Evolutionary conservation across 2,329 filamentous ascomycete genomes (phyloP).

Genomic region (Ceratocystis albifundus): DNA sequence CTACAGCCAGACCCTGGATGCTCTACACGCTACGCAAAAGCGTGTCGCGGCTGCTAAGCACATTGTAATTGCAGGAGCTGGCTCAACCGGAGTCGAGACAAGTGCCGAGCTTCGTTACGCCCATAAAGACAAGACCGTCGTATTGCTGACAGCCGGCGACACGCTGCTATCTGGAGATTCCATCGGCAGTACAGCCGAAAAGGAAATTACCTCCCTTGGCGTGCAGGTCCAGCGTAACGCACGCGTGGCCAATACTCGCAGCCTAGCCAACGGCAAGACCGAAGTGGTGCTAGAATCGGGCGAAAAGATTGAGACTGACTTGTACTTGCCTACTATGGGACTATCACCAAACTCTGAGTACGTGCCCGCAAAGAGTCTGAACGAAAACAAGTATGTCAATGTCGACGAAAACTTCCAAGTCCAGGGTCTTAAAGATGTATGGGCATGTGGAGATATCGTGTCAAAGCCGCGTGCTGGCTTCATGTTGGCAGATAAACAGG

Average conservation of each 20-base stretch:
- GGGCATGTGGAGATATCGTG: slow-evolving; percentile 45
- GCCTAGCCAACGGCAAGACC: slow-evolving; percentile 36
- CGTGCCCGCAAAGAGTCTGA: slow-evolving; percentile 37
- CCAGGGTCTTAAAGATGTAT: slow-evolving; percentile 36
- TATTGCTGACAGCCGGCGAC: slow-evolving; percentile 36
- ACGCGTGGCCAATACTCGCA: slow-evolving; percentile 32
- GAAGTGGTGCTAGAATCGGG: slow-evolving; percentile 39
- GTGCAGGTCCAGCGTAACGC: slow-evolving; percentile 38
- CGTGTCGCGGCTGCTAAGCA: slow-evolving; percentile 37
- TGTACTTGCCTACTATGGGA: slow-evolving; percentile 48
- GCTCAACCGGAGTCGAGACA: slow-evolving; percentile 45
- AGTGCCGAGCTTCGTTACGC: slow-evolving; percentile 44
- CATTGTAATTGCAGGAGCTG: slow-evolving; percentile 47
- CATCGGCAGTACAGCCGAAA: slow-evolving; percentile 33
- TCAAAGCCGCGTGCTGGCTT: slow-evolving; percentile 44
- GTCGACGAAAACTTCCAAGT: slow-evolving; percentile 43
- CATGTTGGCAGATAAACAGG: slow-evolving; percentile 48
- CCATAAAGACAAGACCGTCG: slow-evolving; percentile 40
- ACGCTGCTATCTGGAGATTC: slow-evolving; percentile 37
- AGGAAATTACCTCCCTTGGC: slow-evolving; percentile 42
- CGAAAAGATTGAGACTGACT: slow-evolving; percentile 40
- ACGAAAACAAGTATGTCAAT: slow-evolving; percentile 35
- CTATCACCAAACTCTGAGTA: slow-evolving; percentile 45
- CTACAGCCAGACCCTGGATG: slow-evolving; percentile 35
- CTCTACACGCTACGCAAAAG: slow-evolving; percentile 34